Evolutionary conservation across 139 green algal genomes (phyloP).

Genomic region (Edaphochlamys debaryana): DNA sequence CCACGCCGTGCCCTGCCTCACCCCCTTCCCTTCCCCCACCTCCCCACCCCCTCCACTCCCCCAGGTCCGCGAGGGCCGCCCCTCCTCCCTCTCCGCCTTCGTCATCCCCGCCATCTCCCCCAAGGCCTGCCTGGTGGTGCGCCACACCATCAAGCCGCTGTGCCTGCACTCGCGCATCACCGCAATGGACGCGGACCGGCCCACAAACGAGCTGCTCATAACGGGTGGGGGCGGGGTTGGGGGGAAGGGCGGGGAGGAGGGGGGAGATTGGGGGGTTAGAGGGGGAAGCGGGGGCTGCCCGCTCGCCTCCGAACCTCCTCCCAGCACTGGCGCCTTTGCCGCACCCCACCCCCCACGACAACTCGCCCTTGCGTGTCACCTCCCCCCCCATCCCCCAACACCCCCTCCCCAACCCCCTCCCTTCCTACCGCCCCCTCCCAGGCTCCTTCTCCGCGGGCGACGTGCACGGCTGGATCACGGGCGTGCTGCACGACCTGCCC

Average conservation of each 20-base stretch:
- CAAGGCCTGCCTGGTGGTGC: conserved; percentile 58
- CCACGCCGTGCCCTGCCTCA: too few relatives aligned
- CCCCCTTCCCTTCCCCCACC: too few relatives aligned
- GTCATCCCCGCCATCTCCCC: conserved; percentile 65
- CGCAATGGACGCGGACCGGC: conserved; percentile 33
- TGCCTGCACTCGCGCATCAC: conserved; percentile 70
- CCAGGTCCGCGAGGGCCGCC: conserved; percentile 49
- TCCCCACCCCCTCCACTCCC: background rate
- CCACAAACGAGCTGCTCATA: conserved; percentile 64
- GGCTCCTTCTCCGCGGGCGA: conserved; percentile 66
- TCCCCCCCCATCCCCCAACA: background rate
- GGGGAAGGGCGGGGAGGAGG: background rate
- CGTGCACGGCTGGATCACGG: conserved; percentile 66
- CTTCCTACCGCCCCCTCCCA: conserved; percentile 18
- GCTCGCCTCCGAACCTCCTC: too few relatives aligned
- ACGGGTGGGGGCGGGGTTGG: conserved; percentile 39
- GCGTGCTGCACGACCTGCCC: conserved; percentile 65
- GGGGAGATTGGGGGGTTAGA: background rate
- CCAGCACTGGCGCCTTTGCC: too few relatives aligned
- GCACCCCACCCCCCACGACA: too few relatives aligned
- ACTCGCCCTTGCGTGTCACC: too few relatives aligned
- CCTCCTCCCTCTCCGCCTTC: conserved; percentile 47
- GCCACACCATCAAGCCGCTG: conserved; percentile 68
- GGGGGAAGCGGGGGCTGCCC: background rate
- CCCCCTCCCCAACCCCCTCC: background rate